Evolutionary conservation across 164 flowering plant genomes (phyloP), one percentile per base, ranked within the genome.

Genomic region (Euptelea pleiosperma): DNA sequence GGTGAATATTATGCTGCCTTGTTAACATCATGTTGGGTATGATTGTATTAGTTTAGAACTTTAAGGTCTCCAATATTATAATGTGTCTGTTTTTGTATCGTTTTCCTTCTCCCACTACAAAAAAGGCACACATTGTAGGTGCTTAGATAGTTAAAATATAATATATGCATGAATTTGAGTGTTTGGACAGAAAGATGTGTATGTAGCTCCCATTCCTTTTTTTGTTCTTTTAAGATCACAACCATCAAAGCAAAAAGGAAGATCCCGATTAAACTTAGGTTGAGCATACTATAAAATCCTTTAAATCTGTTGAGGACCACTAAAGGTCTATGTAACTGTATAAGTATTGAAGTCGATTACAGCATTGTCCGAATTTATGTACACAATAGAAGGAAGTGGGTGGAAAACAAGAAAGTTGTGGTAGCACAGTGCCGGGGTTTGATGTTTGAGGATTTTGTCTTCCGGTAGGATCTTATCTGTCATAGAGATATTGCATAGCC

Each of bases 1-100:
- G 99, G 99, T 94, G 60, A 77, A 36, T 63, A 35, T 53, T 43
- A 3, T 54, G 18, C 60, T 52, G 33, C 55, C 26, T 64, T 8
- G 24, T 33, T 58, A 55, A 18, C 40, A 5, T 5, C 28, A 29
- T 28, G n/a, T 37, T 49, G 41, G n/a, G 25, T 49, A 15, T 33
- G 19, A 4, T 57, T 55, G 19, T 24, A 26, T 19, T 18, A 18
- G 39, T 56, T 63, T n/a, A 30, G 11, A 12, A 15, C 8, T 25
- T 37, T 37, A 37, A 24, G 40, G 12, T 12, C n/a, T 9, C 15
- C 39, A 33, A 10, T 8, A 34, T 9, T 10, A 52, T 19, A 2
- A 19, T 34, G 11, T 21, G 39, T 7, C n/a, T 28, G 7, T 33
- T 25, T 26, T 24, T 34, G 3, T 49, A 46, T 1, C 2, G 8